Base-by-base conservation (phyloP, 2,329 filamentous ascomycete species). In the Sarocladium brachiariae region DNA sequence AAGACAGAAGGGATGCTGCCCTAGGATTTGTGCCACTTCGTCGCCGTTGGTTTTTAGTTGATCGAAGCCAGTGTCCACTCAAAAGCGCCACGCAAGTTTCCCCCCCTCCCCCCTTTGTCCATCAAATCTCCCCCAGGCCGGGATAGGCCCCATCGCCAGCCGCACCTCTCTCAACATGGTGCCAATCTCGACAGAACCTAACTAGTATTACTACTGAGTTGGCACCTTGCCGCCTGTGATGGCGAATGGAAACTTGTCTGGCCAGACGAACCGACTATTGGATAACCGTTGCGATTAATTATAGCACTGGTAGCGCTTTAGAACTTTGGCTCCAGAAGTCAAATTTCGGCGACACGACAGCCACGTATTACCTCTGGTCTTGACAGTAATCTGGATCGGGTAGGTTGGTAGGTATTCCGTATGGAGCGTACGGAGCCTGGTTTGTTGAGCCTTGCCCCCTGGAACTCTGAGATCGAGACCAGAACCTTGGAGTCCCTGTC, bases 91-190 rank as follows among this genome's bases (percentile, higher is more conserved):
- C 43, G 4, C 24, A 47, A 33, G 43, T 25, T 14, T 5, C 16
- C 21, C 21, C 25, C 43, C 24, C 27, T 33, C 43, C 43, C 24
- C 43, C 43, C 27, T 47, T 33, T 18, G 24, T 33, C 27, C 25
- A 47, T 47, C 43, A 47, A 47, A 47, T 47, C 43, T 47, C 43
- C 39, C 39, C 43, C 43, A 47, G 21, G 43, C 43, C 43, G 16
- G 43, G 16, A 33, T 30, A 11, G 27, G n/a, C n/a, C 10, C 43
- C 25, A 30, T 47, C 43, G 10, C 39, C 25, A 21, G 25, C 21
- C 14, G 25, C 43, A n/a, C 25, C 19, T 25, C 16, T 47, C n/a
- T 16, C 14, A 19, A 31, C 5, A 19, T 11, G 43, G 6, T 47
- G 25, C 43, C 43, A 47, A 47, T 47, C 33, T 47, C 43, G 43